Evolutionary conservation across 2,329 filamentous ascomycete species (phyloP), one percentile per base, ranked within the genome.

Genomic region (Alternaria sp.): DNA sequence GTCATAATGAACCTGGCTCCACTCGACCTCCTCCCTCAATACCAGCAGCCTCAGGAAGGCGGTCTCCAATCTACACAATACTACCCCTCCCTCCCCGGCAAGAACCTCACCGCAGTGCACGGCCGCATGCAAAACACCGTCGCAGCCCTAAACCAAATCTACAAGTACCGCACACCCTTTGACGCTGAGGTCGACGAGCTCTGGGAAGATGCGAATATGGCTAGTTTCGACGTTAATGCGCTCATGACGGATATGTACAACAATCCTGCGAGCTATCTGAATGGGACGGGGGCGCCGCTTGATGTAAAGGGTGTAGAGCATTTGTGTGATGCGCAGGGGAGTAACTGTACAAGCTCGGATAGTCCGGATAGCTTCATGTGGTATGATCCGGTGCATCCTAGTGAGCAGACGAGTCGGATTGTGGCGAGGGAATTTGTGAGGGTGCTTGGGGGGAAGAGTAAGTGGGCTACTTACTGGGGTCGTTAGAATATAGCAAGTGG

Each of bases 331-430:
- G 52, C 72, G 3, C 73, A 66, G 8, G 77, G 78, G 4, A 63
- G 62, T 6, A 73, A 79, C 48, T 84, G 83, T 63, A 68, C 63
- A 10, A 37, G 49, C 28, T 51, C 60, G 33, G 14, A 45, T n/a
- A 72, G 68, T 23, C 68, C 67, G 33, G 85, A 89, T 64, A 87
- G 84, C 44, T 93, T 85, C 72, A 65, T 92, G 72, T 93, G 90
- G 89, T 90, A 83, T 67, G 90, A 94, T 76, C 85, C 88, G 71
- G 74, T 93, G 71, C 91, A 94, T 78, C 89, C 90, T 0, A 88
- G 86, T 29, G 83, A 87, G 76, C 85, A 86, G 76, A 84, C 88
- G 7, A 83, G 86, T 75, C 78, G 84, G 68, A 79, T 83, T 41
- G 81, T 88, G 50, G 86, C 85, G 17, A 78, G 76, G 58, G 82